These are phyloP conservation scores for Alternaria brassicicola DNA, from an alignment of 2,329 filamentous ascomycete species.

Conservation along the genomic window DNA sequence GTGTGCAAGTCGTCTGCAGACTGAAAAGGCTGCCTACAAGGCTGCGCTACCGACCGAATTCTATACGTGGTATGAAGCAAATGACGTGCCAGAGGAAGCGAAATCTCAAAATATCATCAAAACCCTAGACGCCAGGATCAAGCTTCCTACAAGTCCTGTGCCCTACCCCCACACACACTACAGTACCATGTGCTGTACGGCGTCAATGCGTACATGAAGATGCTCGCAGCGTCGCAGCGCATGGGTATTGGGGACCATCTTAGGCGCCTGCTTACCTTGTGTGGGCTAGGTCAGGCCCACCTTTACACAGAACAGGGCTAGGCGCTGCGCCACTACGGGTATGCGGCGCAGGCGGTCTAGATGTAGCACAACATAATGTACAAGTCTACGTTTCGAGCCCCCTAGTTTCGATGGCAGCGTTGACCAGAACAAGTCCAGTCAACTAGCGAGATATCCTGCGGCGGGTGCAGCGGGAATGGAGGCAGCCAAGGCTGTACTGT, in stretches of 20 bases:
- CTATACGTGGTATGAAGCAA: constrained; percentile 10
- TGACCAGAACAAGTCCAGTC: not conserved
- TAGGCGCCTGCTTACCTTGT: constrained; percentile 16
- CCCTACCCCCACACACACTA: constrained; percentile 2
- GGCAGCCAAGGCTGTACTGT: constrained; percentile 1
- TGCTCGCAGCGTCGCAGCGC: not conserved
- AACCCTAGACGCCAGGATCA: not conserved
- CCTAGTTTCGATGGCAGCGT: not conserved
- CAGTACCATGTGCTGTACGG: constrained; percentile 17
- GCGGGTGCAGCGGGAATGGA: constrained; percentile 1
- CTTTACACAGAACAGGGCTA: constrained; percentile 9
- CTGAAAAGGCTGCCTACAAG: constrained; percentile 18
- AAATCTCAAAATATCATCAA: not conserved
- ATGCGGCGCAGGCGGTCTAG: constrained; percentile 23
- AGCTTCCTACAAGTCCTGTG: constrained; percentile 14
- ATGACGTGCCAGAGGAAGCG: not conserved
- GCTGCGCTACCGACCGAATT: constrained; percentile 15
- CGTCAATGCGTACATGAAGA: constrained; percentile 14
- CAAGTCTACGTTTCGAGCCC: not conserved
- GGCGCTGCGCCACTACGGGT: constrained; percentile 26
- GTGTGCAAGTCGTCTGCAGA: not conserved
- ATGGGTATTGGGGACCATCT: constrained; percentile 16
- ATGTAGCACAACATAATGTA: constrained; percentile 4
- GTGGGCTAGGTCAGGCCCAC: constrained; percentile 12
- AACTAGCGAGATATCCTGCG: not conserved